A percentile compares a stretch with the other conserved stretches of the same genome.
These are phyloP conservation scores for Ascochyta koolunga DNA, from an alignment of 2,329 filamentous ascomycete genomes.

Conservation along the genomic window DNA sequence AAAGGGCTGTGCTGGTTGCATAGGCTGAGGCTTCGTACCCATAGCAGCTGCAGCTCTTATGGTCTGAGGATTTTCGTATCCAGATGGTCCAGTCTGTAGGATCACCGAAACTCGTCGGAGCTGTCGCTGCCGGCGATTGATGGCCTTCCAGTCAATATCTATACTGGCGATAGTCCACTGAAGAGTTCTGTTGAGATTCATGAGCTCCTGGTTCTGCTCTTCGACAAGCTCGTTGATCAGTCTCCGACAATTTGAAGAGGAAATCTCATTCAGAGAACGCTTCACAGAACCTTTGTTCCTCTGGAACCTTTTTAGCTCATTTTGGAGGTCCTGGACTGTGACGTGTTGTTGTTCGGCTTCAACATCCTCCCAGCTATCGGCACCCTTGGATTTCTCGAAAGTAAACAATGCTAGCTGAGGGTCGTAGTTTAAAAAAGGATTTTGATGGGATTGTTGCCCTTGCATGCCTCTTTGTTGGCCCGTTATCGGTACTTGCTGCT, in stretches of 20 bases:
- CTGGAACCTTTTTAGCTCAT: conserved; percentile 30
- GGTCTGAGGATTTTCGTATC: conserved; percentile 14
- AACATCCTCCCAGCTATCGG: conserved; percentile 34
- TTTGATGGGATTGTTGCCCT: conserved; percentile 13
- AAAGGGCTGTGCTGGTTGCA: conserved; percentile 9
- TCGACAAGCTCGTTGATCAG: conserved; percentile 37
- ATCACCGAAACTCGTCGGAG: conserved; percentile 37
- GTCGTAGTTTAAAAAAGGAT: conserved; percentile 18
- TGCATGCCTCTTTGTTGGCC: conserved; percentile 19
- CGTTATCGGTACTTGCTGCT: conserved; percentile 11
- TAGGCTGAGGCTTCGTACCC: conserved; percentile 8
- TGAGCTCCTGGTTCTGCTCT: conserved; percentile 33
- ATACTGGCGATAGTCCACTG: conserved; percentile 40
- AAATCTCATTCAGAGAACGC: conserved; percentile 29
- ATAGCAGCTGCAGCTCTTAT: conserved; percentile 1
- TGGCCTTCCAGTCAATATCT: conserved; percentile 27
- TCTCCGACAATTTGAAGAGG: conserved; percentile 32
- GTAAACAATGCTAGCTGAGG: conserved; percentile 36
- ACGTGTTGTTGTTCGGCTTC: conserved; percentile 32
- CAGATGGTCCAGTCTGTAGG: conserved; percentile 35
- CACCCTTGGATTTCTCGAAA: conserved; percentile 29
- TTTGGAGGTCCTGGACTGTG: conserved; percentile 26
- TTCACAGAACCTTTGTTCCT: conserved; percentile 27
- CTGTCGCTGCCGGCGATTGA: conserved; percentile 20
- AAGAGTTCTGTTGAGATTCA: conserved; percentile 26